Evolutionary conservation across 2,329 filamentous ascomycete genomes (phyloP).

Genomic region (Exophiala oligosperma): DNA sequence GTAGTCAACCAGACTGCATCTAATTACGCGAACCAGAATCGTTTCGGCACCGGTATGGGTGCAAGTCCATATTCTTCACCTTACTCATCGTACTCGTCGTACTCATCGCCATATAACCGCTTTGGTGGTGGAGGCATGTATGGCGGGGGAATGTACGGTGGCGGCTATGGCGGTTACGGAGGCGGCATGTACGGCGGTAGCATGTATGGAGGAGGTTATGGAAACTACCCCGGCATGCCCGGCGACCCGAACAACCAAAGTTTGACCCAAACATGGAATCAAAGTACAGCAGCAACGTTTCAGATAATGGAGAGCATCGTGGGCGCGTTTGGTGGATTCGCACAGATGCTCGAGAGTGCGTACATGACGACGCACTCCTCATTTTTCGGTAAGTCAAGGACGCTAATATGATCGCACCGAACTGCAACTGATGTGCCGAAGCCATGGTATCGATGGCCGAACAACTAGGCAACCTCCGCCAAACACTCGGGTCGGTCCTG

Average conservation of each 20-base stretch:
- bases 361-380: constrained; percentile 99
- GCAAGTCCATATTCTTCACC: constrained; percentile 35
- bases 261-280: constrained; percentile 90
- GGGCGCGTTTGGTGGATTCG: constrained; percentile 93
- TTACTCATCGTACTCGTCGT: constrained; percentile 54
- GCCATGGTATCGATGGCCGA: constrained; percentile 98
- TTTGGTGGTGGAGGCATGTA: constrained; percentile 46
- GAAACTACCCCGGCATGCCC: constrained; percentile 49
- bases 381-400: constrained; percentile 76
- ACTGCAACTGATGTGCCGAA: constrained; percentile 38
- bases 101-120: constrained; percentile 57
- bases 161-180: constrained; percentile 44
- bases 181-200: constrained; percentile 49
- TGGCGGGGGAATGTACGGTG: constrained; percentile 32
- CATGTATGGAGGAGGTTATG: constrained; percentile 48
- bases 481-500: constrained; percentile 88
- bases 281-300: constrained; percentile 94
- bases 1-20: constrained; percentile 87
- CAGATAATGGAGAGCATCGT: constrained; percentile 98
- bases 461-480: constrained; percentile 89
- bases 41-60: constrained; percentile 56
- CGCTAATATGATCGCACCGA: not conserved
- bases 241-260: constrained; percentile 65
- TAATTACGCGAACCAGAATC: constrained; percentile 68
- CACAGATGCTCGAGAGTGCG: constrained; percentile 98